These are phyloP conservation scores for Catunica adiposa DNA, from an alignment of 2,329 filamentous ascomycete species.

Conservation along the genomic window DNA sequence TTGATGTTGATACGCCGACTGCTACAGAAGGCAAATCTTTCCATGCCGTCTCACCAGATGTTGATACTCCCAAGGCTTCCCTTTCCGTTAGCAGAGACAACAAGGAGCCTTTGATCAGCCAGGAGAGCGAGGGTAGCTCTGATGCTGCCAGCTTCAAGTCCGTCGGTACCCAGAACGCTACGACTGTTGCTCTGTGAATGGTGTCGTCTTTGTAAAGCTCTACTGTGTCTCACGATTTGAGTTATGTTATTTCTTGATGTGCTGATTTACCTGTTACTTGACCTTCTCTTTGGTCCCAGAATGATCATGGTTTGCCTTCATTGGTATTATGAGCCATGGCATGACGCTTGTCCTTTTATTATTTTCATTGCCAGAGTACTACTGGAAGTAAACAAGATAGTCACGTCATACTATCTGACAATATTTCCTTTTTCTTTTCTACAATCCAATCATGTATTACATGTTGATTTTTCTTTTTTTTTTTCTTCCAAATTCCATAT, in stretches of 20 bases:
- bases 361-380: no score
- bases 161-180: constrained; percentile 13
- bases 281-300: no score
- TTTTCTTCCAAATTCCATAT: no score
- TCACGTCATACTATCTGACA: no score
- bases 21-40: constrained; percentile 1
- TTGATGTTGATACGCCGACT: constrained; percentile 8
- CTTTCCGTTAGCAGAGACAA: neutral
- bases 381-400: no score
- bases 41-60: constrained; percentile 8
- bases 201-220: neutral
- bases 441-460: no score
- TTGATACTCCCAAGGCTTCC: constrained; percentile 9
- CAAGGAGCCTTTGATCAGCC: neutral
- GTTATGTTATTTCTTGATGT: neutral
- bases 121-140: constrained; percentile 1
- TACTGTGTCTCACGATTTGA: neutral
- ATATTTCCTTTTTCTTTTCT: no score
- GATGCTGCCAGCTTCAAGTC: constrained; percentile 13
- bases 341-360: no score
- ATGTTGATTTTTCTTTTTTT: no score
- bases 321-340: no score
- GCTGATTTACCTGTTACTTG: no score
- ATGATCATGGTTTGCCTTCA: no score
- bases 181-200: constrained; percentile 5